phyloP scores from a whole-genome alignment of 345 rosid species.

The Corymbia maculata region DNA sequence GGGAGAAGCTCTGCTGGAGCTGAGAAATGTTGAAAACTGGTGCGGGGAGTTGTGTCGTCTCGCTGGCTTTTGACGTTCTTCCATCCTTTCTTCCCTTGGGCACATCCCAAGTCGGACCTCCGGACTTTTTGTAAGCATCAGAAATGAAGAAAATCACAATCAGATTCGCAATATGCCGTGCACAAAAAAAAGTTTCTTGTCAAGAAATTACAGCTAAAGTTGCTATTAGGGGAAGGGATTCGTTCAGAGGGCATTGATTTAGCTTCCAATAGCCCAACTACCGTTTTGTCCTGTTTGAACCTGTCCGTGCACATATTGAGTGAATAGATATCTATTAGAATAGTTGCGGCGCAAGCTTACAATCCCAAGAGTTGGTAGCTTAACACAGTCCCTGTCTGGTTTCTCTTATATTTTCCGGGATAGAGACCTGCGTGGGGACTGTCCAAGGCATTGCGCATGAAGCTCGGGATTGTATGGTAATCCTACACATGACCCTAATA shows the following conservation, averaged over 20 bases:
- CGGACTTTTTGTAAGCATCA: constrained; percentile 32
- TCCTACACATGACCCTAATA: background rate
- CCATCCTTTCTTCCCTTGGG: constrained; percentile 92
- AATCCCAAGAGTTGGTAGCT: background rate
- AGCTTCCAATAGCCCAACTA: background rate
- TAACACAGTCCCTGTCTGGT: background rate
- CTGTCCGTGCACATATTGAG: background rate
- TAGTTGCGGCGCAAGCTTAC: background rate
- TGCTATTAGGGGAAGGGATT: background rate
- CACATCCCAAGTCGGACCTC: constrained; percentile 88
- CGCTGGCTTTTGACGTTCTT: constrained; percentile 68
- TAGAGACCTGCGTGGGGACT: background rate
- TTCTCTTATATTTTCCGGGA: background rate
- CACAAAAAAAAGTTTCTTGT: background rate
- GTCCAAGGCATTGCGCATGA: background rate
- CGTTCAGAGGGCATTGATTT: background rate
- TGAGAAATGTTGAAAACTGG: constrained; percentile 74
- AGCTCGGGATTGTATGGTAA: background rate
- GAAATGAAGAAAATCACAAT: background rate
- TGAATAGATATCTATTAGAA: background rate
- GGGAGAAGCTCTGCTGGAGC: constrained; percentile 65
- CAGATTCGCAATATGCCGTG: background rate
- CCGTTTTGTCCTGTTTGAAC: background rate
- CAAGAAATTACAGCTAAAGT: background rate
- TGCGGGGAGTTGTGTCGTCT: constrained; percentile 75